Evolutionary conservation across 108 stramenopile genomes (phyloP).

Genomic region (Epipyxis sp.): DNA sequence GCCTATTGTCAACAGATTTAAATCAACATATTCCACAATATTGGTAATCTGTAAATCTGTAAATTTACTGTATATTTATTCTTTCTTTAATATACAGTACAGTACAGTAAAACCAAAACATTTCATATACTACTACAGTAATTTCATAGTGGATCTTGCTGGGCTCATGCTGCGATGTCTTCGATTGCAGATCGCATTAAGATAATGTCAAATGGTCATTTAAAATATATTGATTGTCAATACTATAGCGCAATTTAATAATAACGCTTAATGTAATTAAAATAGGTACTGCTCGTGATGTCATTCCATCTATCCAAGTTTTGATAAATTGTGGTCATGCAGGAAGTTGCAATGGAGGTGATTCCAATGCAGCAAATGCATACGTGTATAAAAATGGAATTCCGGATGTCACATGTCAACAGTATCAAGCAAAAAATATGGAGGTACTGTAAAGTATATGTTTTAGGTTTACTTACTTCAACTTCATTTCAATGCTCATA

Average conservation of each 20-base stretch:
- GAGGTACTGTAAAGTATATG: not conserved
- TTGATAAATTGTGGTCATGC: conserved; percentile 44
- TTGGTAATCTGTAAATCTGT: not conserved
- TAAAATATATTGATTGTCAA: not conserved
- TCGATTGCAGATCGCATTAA: conserved; percentile 38
- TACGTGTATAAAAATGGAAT: conserved; percentile 22
- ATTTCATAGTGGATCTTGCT: conserved; percentile 38
- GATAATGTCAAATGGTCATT: conserved; percentile 25
- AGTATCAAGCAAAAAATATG: conserved; percentile 29
- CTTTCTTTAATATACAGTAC: not conserved
- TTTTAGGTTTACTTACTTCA: not conserved
- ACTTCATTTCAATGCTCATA: not conserved
- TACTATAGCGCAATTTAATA: not conserved
- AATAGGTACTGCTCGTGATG: conserved; percentile 17
- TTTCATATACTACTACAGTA: not conserved
- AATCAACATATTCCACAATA: conserved; percentile 11
- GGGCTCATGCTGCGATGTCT: conserved; percentile 37
- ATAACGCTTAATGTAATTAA: not conserved
- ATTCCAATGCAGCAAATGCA: not conserved
- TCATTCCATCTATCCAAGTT: conserved; percentile 38
- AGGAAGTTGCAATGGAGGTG: conserved; percentile 39
- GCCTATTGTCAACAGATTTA: conserved; percentile 2
- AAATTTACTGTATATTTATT: not conserved
- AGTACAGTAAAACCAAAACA: not conserved
- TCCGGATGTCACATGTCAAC: conserved; percentile 27